Evolutionary conservation across 106 monocot genomes (phyloP), one percentile per base, ranked within the genome.

Genomic region (Hemerocallis citrina): DNA sequence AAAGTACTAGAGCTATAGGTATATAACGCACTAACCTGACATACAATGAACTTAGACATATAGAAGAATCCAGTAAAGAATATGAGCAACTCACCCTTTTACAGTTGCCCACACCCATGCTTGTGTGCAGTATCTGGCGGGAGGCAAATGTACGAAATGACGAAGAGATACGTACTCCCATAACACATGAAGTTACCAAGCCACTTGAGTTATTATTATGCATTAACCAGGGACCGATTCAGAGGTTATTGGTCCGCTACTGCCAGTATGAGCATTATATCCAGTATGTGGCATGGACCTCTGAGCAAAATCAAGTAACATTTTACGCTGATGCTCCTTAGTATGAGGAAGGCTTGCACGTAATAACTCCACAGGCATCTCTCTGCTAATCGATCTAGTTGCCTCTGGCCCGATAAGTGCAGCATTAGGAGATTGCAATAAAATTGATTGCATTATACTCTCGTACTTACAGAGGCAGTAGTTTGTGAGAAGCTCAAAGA

Each of bases 291-390:
- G 73, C 73, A 82, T 77, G 11, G 76, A 73, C 44, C 65, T 68
- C 61, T 77, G 82, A 47, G 76, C 73, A 65, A 82, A 82, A 54
- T 77, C 77, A 39, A 74, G 55, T 10, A 82, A 29, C 47, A 47
- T 52, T 43, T 55, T 69, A 2, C 77, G 68, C 55, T 82, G 82
- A 17, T 37, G 59, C 8, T 82, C 82, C 62, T 82, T 45, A 0
- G 82, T 82, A 52, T 82, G 82, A 27, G 82, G 82, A 64, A 82
- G 72, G 55, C 76, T 82, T 8, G 82, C 77, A 22, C 65, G 56
- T 36, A 82, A 28, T 16, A 82, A 31, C 46, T 82, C 82, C 6
- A 82, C 58, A 14, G 82, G 82, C 82, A 82, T 77, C 65, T 82
- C 82, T 30, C 63, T 72, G 58, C 76, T 57, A 17, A 81, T 68